phyloP scores from a whole-genome alignment of 1,284 basidiomycete genomes.

The Rhodotorula sp. region DNA sequence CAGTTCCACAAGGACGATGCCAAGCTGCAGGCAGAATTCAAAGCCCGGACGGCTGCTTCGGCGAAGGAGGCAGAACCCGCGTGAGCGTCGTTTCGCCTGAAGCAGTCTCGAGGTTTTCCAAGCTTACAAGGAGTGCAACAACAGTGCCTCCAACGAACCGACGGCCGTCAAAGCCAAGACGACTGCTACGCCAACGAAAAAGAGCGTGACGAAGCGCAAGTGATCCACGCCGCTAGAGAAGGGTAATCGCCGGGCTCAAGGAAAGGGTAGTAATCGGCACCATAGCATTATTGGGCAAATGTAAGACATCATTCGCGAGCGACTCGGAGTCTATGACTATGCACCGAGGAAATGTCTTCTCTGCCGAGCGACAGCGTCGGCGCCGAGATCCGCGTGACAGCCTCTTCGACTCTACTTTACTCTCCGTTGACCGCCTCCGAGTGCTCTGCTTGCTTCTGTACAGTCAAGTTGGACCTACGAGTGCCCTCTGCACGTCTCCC shows the following conservation, averaged over 20 bases:
- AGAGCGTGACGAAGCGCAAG: slow-evolving; percentile 14
- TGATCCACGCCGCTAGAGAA: neutral
- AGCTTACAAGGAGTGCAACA: neutral
- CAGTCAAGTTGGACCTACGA: neutral
- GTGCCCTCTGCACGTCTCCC: neutral
- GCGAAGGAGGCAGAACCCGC: neutral
- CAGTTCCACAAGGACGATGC: slow-evolving; percentile 28
- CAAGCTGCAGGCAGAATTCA: slow-evolving; percentile 2
- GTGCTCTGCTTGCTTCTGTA: neutral
- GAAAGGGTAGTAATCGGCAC: neutral
- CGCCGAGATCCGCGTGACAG: slow-evolving; percentile 1
- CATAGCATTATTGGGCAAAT: too few species aligned
- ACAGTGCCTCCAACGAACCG: neutral
- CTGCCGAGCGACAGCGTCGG: neutral
- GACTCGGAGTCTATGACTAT: neutral
- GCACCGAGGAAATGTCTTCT: neutral
- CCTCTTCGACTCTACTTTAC: neutral
- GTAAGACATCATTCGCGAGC: neutral
- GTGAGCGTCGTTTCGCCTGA: neutral
- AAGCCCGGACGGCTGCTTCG: neutral
- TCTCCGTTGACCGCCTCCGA: neutral
- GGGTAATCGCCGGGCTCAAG: too few species aligned
- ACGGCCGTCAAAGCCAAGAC: neutral
- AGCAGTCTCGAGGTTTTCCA: neutral
- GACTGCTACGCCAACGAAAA: neutral